A percentile compares a stretch with the other conserved stretches of the same genome.
These are phyloP conservation scores for Lolium multiflorum DNA, from an alignment of 176 grass and related monocot genomes.

Conservation along the genomic window DNA sequence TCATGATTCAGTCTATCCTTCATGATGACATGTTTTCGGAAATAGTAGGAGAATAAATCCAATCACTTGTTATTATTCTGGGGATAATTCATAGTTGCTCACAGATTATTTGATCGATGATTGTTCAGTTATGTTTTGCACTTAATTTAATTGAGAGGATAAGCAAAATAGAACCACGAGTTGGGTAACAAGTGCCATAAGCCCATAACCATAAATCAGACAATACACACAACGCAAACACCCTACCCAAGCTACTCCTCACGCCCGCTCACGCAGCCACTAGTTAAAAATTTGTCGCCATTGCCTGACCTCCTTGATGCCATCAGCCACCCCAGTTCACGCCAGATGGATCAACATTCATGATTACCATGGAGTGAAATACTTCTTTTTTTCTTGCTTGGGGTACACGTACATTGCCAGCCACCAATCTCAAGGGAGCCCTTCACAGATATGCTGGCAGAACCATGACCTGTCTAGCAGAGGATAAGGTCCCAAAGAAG, in stretches of 20 bases:
- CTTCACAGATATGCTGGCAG: neutral
- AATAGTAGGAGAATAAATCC: neutral
- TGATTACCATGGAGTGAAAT: neutral
- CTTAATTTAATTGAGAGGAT: neutral
- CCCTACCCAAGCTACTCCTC: neutral
- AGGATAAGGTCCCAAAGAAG: slow-evolving; percentile 5
- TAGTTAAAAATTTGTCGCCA: neutral
- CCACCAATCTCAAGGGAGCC: neutral
- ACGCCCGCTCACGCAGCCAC: neutral
- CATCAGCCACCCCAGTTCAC: neutral
- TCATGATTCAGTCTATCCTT: slow-evolving; percentile 4
- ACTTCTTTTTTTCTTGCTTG: neutral
- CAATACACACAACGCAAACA: neutral
- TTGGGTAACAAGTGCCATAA: neutral
- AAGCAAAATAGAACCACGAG: neutral
- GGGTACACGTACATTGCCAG: neutral
- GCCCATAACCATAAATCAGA: neutral
- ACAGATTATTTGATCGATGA: no score
- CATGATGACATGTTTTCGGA: neutral
- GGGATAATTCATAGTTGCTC: neutral
- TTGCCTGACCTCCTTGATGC: neutral
- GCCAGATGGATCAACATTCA: slow-evolving; percentile 21
- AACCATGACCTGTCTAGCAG: neutral
- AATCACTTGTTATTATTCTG: neutral
- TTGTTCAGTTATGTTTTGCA: neutral